phyloP scores from a whole-genome alignment of 371 early-diverging fungal species.

The Mucor plumbeus region DNA sequence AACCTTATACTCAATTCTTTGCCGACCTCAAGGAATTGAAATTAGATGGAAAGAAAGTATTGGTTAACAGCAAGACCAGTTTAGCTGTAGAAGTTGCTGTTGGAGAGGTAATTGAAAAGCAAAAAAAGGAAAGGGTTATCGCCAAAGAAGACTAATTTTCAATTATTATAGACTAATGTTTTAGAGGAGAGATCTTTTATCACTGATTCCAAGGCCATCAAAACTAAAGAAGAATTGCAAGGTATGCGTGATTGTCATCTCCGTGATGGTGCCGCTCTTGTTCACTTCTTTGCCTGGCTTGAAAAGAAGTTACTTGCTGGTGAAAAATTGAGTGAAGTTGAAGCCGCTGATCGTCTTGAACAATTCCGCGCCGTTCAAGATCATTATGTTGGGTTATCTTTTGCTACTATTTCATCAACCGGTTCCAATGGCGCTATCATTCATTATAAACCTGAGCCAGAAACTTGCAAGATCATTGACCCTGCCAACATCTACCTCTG shows the following conservation, averaged over 20 bases:
- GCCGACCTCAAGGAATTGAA: constrained; percentile 61
- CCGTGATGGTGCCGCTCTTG: constrained; percentile 94
- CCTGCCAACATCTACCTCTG: constrained; percentile 86
- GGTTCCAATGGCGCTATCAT: constrained; percentile 98
- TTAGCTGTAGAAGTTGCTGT: constrained; percentile 74
- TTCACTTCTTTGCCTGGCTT: constrained; percentile 94
- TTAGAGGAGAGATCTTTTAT: constrained; percentile 73
- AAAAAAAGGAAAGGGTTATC: neutral
- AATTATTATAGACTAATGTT: constrained; percentile 57
- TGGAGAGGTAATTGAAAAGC: constrained; percentile 43
- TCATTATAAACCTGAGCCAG: constrained; percentile 95
- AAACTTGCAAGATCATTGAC: constrained; percentile 61
- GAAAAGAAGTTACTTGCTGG: constrained; percentile 81
- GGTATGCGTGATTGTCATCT: constrained; percentile 97
- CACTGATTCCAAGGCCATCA: constrained; percentile 86
- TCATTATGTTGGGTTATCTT: constrained; percentile 90
- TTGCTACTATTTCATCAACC: constrained; percentile 96
- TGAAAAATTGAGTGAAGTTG: constrained; percentile 72
- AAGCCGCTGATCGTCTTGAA: constrained; percentile 82
- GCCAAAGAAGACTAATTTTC: constrained; percentile 56
- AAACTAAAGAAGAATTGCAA: constrained; percentile 90
- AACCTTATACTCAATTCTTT: constrained; percentile 81
- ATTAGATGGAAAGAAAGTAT: constrained; percentile 32
- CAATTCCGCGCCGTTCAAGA: constrained; percentile 70
- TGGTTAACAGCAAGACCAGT: constrained; percentile 70